Percentiles rank a stretch among this genome's conserved stretches.
Conservation (phyloP, 129 eudicot species). For the Lactuca saligna region DNA sequence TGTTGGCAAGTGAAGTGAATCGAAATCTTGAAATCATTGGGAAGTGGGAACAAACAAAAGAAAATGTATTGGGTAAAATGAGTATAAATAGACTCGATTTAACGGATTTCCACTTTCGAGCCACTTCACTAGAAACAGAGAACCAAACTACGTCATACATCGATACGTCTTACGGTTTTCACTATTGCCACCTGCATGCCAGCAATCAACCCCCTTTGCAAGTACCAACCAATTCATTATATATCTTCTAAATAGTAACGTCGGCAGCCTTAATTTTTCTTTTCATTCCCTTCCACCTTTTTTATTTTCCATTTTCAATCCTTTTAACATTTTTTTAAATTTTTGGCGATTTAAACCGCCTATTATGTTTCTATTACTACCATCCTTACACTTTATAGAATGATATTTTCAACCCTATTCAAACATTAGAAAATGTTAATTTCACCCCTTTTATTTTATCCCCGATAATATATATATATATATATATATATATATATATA, state of each 20-base stretch:
- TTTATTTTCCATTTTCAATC: too few relatives aligned
- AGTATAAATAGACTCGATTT: slow-evolving; percentile 16
- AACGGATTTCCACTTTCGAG: slow-evolving; percentile 3
- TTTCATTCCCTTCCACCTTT: not conserved
- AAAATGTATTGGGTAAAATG: not conserved
- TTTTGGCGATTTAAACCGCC: too few relatives aligned
- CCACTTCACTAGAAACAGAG: not conserved
- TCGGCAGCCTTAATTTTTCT: not conserved
- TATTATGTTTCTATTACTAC: too few relatives aligned
- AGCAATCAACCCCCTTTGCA: not conserved
- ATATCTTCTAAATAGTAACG: too few relatives aligned
- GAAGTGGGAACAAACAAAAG: not conserved
- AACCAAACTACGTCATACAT: not conserved
- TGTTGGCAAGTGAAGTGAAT: slow-evolving; percentile 11
- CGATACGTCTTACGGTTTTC: slow-evolving; percentile 8
- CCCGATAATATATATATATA: too few relatives aligned
- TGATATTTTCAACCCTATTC: too few relatives aligned
- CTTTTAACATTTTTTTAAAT: too few relatives aligned
- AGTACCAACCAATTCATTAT: not conserved
- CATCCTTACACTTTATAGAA: too few relatives aligned
- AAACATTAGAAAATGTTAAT: too few relatives aligned
- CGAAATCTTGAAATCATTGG: slow-evolving; percentile 16
- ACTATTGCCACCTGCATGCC: slow-evolving; percentile 9
- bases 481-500: too few relatives aligned
- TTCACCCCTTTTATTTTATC: too few relatives aligned